Conservation (phyloP, 108 stramenopile species). For the Fragilariopsis cylindrus region DNA sequence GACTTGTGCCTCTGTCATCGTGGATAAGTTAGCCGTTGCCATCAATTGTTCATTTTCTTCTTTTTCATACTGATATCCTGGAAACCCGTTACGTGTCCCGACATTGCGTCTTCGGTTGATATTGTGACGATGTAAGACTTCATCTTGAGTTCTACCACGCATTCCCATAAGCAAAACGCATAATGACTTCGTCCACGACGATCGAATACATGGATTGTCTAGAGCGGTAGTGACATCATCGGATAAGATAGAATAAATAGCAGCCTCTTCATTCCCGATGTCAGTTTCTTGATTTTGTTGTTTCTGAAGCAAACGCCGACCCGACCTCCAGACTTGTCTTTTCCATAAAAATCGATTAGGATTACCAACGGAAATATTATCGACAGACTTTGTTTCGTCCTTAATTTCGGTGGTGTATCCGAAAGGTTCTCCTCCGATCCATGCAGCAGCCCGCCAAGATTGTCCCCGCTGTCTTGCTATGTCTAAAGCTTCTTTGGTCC, state of each 20-base stretch:
- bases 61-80: conserved; percentile 31
- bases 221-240: conserved; percentile 55
- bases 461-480: conserved; percentile 58
- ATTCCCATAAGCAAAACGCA: conserved; percentile 46
- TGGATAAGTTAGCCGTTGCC: conserved; percentile 30
- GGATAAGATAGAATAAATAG: conserved; percentile 63
- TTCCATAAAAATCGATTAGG: conserved; percentile 73
- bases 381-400: conserved; percentile 4
- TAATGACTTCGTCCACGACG: conserved; percentile 61
- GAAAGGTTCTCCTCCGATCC: conserved; percentile 59
- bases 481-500: conserved; percentile 45
- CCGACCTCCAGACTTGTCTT: conserved; percentile 57
- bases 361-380: conserved; percentile 46
- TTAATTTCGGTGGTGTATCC: conserved; percentile 24
- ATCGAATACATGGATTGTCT: conserved; percentile 47
- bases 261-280: conserved; percentile 52
- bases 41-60: conserved; percentile 46
- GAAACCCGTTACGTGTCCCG: conserved; percentile 2
- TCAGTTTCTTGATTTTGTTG: neutral
- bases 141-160: conserved; percentile 60
- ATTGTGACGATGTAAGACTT: conserved; percentile 58
- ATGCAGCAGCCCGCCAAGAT: conserved; percentile 66
- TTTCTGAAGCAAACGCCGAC: conserved; percentile 16
- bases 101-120: conserved; percentile 31
- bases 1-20: conserved; percentile 25